These are phyloP conservation scores for Zymoseptoria crescenta DNA, from an alignment of 2,329 filamentous ascomycete genomes.

Conservation along the genomic window DNA sequence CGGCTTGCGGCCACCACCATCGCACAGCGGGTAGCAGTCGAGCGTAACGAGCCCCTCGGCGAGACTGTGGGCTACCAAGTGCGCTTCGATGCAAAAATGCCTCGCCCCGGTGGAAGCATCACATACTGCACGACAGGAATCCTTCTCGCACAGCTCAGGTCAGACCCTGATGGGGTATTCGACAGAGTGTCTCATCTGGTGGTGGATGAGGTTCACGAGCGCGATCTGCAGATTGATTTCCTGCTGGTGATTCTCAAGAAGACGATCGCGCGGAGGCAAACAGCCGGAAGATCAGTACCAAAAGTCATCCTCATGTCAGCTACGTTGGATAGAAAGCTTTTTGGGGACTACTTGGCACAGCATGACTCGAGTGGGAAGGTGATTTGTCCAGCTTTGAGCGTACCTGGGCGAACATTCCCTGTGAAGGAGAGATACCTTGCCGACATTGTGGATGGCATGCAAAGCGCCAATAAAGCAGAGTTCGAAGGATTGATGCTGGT, in stretches of 20 bases:
- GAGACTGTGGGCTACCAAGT: constrained; percentile 42
- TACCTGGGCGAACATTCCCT: constrained; percentile 39
- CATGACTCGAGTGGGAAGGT: constrained; percentile 23
- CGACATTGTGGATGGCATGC: constrained; percentile 31
- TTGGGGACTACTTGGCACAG: constrained; percentile 38
- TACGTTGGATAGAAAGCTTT: constrained; percentile 39
- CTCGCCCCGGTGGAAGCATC: constrained; percentile 34
- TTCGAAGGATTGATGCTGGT: constrained; percentile 6
- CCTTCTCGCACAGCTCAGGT: constrained; percentile 39
- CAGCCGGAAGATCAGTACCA: constrained; percentile 29
- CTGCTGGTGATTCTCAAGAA: constrained; percentile 41
- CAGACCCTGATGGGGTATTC: constrained; percentile 32
- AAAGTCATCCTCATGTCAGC: constrained; percentile 45
- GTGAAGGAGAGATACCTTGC: constrained; percentile 39
- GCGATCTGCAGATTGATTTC: constrained; percentile 40
- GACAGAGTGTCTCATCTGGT: constrained; percentile 41
- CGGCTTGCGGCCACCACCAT: constrained; percentile 42
- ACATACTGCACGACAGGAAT: constrained; percentile 46
- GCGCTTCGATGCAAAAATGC: constrained; percentile 34
- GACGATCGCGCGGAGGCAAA: constrained; percentile 30
- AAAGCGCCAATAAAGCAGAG: constrained; percentile 17
- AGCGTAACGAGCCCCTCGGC: constrained; percentile 36
- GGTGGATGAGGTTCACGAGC: constrained; percentile 47
- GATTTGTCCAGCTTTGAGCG: constrained; percentile 35
- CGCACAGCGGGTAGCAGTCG: constrained; percentile 39